Percentiles rank a stretch among this genome's conserved stretches.
Conservation (phyloP, 805 yeast species). For the Saccharomyces jurei region DNA sequence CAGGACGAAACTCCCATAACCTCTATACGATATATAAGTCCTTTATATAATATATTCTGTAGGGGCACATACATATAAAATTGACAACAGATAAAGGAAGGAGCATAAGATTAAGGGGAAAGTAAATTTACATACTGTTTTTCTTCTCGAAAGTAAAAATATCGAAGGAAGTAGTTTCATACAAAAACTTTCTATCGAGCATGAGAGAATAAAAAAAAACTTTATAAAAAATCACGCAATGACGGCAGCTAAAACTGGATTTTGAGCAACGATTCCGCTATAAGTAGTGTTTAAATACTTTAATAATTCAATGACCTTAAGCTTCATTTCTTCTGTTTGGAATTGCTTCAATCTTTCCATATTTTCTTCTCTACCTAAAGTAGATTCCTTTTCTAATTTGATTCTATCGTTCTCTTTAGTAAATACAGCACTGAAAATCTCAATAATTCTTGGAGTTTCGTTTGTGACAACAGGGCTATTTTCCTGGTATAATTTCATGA, state of each 20-base stretch:
- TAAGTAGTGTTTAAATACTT: constrained; percentile 61
- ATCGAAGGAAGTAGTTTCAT: neutral
- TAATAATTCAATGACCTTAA: constrained; percentile 59
- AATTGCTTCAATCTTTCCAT: constrained; percentile 74
- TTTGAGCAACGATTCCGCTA: constrained; percentile 52
- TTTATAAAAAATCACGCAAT: constrained; percentile 21
- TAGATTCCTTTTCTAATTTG: constrained; percentile 60
- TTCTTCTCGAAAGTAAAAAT: neutral
- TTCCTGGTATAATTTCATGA: constrained; percentile 61
- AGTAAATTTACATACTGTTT: neutral
- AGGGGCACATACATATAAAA: neutral
- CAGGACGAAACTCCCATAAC: neutral
- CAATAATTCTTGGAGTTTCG: constrained; percentile 55
- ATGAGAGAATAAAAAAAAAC: neutral
- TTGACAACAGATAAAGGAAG: neutral
- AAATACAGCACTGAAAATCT: constrained; percentile 62
- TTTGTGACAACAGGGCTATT: constrained; percentile 47
- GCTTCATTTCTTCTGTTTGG: constrained; percentile 56
- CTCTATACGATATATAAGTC: neutral
- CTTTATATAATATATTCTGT: neutral
- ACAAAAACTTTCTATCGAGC: neutral
- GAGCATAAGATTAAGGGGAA: neutral
- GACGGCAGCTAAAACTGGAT: constrained; percentile 30
- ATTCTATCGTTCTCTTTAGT: constrained; percentile 67
- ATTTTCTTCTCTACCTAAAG: constrained; percentile 80